phyloP scores from a whole-genome alignment of 73 alveolate genomes.

The Paramecium tetraurelia region DNA sequence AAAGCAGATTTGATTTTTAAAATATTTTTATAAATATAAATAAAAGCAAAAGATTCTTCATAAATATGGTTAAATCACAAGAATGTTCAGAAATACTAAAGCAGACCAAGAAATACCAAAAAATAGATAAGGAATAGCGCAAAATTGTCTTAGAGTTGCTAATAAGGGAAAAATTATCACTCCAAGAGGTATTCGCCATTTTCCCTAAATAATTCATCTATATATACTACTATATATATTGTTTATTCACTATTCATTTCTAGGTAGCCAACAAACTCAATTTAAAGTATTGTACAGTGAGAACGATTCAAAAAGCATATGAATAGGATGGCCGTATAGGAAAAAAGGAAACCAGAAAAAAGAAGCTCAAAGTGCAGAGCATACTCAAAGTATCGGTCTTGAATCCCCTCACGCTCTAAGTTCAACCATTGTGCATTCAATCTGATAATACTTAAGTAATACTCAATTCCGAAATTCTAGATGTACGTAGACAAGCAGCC shows the following conservation, averaged over 20 bases:
- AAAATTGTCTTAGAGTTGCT: not conserved
- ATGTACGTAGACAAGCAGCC: conserved; percentile 11
- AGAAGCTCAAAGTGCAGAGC: conserved; percentile 1
- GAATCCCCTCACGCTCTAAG: not conserved
- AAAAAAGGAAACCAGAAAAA: conserved; percentile 29
- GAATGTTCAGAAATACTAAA: not conserved
- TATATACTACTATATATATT: not conserved
- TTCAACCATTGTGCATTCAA: not conserved
- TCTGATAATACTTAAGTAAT: not conserved
- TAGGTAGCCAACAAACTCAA: conserved; percentile 39
- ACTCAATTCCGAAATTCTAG: not conserved
- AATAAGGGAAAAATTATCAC: not conserved
- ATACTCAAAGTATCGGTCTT: not conserved
- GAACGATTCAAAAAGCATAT: conserved; percentile 20
- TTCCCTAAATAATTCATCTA: not conserved
- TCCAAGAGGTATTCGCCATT: not conserved
- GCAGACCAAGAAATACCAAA: not conserved
- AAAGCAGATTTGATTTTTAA: not conserved
- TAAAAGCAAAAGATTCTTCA: conserved; percentile 4
- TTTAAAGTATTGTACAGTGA: conserved; percentile 29
- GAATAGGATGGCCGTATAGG: conserved; percentile 46
- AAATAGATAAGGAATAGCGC: not conserved
- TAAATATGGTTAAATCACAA: not conserved
- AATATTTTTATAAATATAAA: not conserved
- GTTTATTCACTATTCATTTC: not conserved